A percentile compares a stretch with the other conserved stretches of the same genome.
phyloP scores from a whole-genome alignment of 2,329 filamentous ascomycete genomes.

The Elsinoe perseae region DNA sequence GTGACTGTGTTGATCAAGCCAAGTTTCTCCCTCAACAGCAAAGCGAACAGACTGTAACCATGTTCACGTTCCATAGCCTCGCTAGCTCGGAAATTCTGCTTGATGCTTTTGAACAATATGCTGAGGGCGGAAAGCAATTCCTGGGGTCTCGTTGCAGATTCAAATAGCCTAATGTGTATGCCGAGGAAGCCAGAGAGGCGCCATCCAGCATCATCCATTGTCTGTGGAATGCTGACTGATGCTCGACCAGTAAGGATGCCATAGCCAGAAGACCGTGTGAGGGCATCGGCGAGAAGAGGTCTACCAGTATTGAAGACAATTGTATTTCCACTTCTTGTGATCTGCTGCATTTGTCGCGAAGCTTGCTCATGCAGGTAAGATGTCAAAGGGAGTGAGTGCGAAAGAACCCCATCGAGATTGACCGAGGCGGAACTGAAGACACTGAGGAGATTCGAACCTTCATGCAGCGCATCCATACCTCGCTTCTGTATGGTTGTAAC shows the following conservation, averaged over 20 bases:
- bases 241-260: constrained; percentile 77
- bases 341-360: constrained; percentile 57
- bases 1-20: constrained; percentile 40
- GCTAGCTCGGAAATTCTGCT: constrained; percentile 92
- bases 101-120: constrained; percentile 76
- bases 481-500: constrained; percentile 79
- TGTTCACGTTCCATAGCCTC: constrained; percentile 97
- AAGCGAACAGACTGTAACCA: constrained; percentile 80
- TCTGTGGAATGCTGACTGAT: constrained; percentile 69
- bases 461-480: constrained; percentile 72
- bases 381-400: constrained; percentile 44
- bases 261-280: constrained; percentile 73
- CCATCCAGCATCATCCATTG: constrained; percentile 89
- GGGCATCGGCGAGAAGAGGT: constrained; percentile 77
- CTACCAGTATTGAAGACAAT: constrained; percentile 84
- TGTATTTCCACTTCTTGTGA: constrained; percentile 65
- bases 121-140: constrained; percentile 70
- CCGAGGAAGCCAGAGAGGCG: constrained; percentile 84
- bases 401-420: constrained; percentile 52
- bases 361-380: constrained; percentile 70
- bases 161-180: constrained; percentile 74
- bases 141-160: constrained; percentile 62
- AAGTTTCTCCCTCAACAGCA: constrained; percentile 76
- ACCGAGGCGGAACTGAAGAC: constrained; percentile 74
- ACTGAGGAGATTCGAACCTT: constrained; percentile 73